Evolutionary conservation across 208 protist species (phyloP).

Genomic region (Crithidia thermophila): DNA sequence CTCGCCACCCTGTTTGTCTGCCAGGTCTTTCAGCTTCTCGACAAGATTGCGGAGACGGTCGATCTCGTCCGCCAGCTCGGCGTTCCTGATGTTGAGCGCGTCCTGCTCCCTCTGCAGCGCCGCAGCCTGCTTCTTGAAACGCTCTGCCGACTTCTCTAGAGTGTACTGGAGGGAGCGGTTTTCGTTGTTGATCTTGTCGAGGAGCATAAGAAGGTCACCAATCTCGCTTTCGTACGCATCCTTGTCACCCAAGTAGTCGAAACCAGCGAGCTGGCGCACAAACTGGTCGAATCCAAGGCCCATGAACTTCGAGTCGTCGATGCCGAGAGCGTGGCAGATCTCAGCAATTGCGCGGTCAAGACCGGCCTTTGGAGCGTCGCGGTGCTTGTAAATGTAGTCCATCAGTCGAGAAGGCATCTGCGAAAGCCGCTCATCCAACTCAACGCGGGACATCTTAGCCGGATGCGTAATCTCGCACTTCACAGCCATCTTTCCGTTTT

Average conservation of each 20-base stretch:
- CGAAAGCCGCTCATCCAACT: constrained; percentile 34
- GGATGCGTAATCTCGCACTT: constrained; percentile 50
- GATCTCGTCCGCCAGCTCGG: constrained; percentile 51
- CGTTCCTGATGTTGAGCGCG: constrained; percentile 36
- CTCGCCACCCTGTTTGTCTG: constrained; percentile 45
- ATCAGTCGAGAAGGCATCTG: constrained; percentile 46
- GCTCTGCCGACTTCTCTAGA: constrained; percentile 59
- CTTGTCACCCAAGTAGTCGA: constrained; percentile 48
- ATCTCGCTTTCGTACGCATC: constrained; percentile 68
- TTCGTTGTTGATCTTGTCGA: constrained; percentile 61
- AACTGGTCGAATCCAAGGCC: constrained; percentile 49
- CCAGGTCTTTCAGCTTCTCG: constrained; percentile 51
- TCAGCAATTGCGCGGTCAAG: constrained; percentile 51
- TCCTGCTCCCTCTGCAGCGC: constrained; percentile 50
- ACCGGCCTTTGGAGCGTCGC: constrained; percentile 41
- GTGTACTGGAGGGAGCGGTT: constrained; percentile 58
- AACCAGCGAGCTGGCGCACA: constrained; percentile 38
- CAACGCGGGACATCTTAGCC: constrained; percentile 16
- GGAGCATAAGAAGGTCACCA: constrained; percentile 59
- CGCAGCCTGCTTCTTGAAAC: constrained; percentile 54
- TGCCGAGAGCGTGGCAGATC: constrained; percentile 44
- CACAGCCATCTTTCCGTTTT: constrained; percentile 18
- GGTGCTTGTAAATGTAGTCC: constrained; percentile 34
- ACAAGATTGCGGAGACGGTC: constrained; percentile 45
- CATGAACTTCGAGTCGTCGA: constrained; percentile 39